Evolutionary conservation across 495 filamentous ascomycete species (phyloP), one percentile per base, ranked within the genome.

Genomic region (Penicillium roqueforti): DNA sequence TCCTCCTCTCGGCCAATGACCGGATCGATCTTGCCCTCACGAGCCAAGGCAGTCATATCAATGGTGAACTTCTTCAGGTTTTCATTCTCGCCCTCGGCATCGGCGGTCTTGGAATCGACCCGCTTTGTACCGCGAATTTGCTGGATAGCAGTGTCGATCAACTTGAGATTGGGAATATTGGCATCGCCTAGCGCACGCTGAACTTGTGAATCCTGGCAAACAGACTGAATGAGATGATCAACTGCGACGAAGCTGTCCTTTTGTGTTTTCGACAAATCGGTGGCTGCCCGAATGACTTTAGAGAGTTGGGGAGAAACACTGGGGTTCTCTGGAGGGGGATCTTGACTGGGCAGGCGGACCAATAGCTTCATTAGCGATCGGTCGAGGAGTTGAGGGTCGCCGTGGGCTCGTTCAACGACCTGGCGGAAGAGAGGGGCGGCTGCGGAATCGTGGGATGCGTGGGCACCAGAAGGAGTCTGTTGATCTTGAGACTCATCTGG

Each of bases 1-100:
- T 98, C 93, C 68, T 97, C 93, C 65, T 97, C 93, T 69, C 93
- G 81, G 20, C 93, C 93, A 69, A 98, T 98, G 53, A 98, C 93
- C 1, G 93, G 93, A 65, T 98, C 93, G 51, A 98, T 92, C 77
- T 96, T 97, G 49, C 95, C 93, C 66, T 97, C 93, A 55, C 93
- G 79, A 26, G 93, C 93, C 81, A 93, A 80, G 22, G 86, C 77
- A 9, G 93, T 98, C 89, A 98, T 91, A 69, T 98, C 93, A 60
- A 97, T 92, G 31, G 93, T 96, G 74, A 93, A 98, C 61, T 96
- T 98, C 72, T 91, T 89, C 34, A 98, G 77, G 58, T 92, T 95
- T 72, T 98, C 93, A 62, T 89, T 87, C 65, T 95, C 91, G 67
- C 85, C 77, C 68, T 95, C 91, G 0, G 87, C 80, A 70, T 97